A percentile compares a stretch with the other conserved stretches of the same genome.
Conservation (phyloP, 352 stramenopile species). For the Pythium dissotocum region DNA sequence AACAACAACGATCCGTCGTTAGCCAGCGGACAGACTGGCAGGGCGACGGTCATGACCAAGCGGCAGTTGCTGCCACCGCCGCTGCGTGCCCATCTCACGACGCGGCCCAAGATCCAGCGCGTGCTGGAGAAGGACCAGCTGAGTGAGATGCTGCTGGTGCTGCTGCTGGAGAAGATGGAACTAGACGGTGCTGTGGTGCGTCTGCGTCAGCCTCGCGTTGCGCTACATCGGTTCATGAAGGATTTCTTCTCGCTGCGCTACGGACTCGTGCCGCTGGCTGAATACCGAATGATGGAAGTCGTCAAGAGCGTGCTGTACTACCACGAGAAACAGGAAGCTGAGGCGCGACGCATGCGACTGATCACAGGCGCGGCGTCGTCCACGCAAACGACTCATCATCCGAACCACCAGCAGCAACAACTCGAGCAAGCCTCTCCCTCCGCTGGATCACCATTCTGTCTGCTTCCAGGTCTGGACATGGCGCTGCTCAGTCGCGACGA, state of each 20-base stretch:
- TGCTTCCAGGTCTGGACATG: constrained; percentile 12
- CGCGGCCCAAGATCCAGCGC: constrained; percentile 47
- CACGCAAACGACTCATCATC: constrained; percentile 20
- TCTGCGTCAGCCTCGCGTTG: constrained; percentile 22
- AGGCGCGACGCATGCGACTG: constrained; percentile 20
- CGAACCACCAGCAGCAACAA: not conserved
- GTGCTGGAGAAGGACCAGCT: constrained; percentile 55
- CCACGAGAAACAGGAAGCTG: constrained; percentile 42
- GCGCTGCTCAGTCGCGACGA: constrained; percentile 31
- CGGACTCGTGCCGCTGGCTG: constrained; percentile 54
- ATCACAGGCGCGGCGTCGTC: constrained; percentile 13
- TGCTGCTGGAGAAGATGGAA: constrained; percentile 64
- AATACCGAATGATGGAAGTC: constrained; percentile 73
- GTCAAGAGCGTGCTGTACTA: constrained; percentile 63
- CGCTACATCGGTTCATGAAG: constrained; percentile 59
- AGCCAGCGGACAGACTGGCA: constrained; percentile 27
- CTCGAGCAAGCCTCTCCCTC: not conserved
- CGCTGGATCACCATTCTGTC: not conserved
- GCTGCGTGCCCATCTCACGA: constrained; percentile 53
- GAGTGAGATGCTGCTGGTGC: constrained; percentile 39
- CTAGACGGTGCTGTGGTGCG: constrained; percentile 38
- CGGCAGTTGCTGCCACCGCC: constrained; percentile 44
- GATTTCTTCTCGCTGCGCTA: constrained; percentile 55
- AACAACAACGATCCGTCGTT: not conserved
- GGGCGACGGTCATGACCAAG: constrained; percentile 39